Conservation (phyloP, 1,139 yeast genomes). For the Magnusiomyces ingens region DNA sequence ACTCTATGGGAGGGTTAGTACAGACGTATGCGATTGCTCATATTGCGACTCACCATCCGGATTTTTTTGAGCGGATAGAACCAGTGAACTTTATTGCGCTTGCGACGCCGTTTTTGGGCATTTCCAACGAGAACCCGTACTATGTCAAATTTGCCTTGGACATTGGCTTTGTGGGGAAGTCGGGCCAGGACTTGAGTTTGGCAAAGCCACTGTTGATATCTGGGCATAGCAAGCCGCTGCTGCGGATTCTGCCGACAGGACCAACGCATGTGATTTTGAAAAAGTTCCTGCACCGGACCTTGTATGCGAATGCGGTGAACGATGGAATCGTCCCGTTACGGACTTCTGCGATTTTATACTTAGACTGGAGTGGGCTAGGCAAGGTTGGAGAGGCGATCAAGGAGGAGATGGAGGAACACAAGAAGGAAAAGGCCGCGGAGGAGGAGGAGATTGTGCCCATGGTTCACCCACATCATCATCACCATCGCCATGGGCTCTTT, state of each 20-base stretch:
- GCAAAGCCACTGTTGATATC: conserved; percentile 35
- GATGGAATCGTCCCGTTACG: conserved; percentile 94
- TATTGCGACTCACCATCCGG: conserved; percentile 61
- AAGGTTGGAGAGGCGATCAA: conserved; percentile 39
- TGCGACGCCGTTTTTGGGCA: conserved; percentile 86
- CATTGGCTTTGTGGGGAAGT: conserved; percentile 85
- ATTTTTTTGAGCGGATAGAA: conserved; percentile 54
- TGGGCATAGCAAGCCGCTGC: conserved; percentile 47
- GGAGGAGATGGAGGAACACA: not conserved
- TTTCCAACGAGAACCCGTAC: conserved; percentile 78
- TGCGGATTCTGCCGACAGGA: conserved; percentile 71
- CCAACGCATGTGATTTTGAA: conserved; percentile 65
- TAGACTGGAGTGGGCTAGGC: conserved; percentile 63
- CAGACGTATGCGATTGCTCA: conserved; percentile 91
- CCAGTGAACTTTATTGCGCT: conserved; percentile 81
- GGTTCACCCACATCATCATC: too few relatives aligned
- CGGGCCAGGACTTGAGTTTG: conserved; percentile 88
- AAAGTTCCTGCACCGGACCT: conserved; percentile 59
- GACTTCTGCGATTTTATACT: conserved; percentile 71
- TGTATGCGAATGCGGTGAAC: conserved; percentile 72
- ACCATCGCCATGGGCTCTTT: too few relatives aligned
- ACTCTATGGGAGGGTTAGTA: conserved; percentile 85
- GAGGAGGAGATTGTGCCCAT: not conserved
- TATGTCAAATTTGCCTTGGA: conserved; percentile 78
- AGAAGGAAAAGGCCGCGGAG: conserved; percentile 9